These are phyloP conservation scores for Salix suchowensis DNA, from an alignment of 345 rosid genomes.

Conservation along the genomic window DNA sequence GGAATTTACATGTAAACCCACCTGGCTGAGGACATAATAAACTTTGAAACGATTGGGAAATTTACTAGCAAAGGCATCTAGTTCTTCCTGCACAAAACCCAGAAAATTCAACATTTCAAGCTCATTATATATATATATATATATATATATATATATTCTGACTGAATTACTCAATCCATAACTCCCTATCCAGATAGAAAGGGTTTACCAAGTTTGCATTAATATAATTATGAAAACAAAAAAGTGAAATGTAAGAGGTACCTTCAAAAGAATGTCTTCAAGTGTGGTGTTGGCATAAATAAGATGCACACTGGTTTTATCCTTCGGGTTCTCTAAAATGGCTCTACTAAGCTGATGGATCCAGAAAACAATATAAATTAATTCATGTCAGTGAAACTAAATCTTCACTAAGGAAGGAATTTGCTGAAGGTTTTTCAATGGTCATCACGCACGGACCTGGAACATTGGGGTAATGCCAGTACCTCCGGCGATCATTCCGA, in stretches of 20 bases:
- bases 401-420: background rate
- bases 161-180: no score
- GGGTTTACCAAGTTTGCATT: background rate
- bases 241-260: background rate
- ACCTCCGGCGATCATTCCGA: slow-evolving; percentile 26
- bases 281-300: slow-evolving; percentile 15
- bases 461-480: slow-evolving; percentile 23
- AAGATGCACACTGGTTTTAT: slow-evolving; percentile 8
- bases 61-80: slow-evolving; percentile 12
- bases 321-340: slow-evolving; percentile 17
- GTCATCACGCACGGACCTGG: slow-evolving; percentile 4
- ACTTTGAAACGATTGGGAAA: slow-evolving; percentile 10
- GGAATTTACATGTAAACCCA: background rate
- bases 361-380: no score
- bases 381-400: background rate
- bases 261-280: slow-evolving; percentile 24
- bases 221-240: background rate
- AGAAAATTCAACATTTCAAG: background rate
- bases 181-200: no score
- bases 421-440: background rate
- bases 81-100: slow-evolving; percentile 8
- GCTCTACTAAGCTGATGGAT: slow-evolving; percentile 12
- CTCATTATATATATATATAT: background rate
- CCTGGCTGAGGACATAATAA: slow-evolving; percentile 9
- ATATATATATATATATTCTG: background rate